Conservation (phyloP, 2,329 filamentous ascomycete species). For the Pseudocercospora eumusae region DNA sequence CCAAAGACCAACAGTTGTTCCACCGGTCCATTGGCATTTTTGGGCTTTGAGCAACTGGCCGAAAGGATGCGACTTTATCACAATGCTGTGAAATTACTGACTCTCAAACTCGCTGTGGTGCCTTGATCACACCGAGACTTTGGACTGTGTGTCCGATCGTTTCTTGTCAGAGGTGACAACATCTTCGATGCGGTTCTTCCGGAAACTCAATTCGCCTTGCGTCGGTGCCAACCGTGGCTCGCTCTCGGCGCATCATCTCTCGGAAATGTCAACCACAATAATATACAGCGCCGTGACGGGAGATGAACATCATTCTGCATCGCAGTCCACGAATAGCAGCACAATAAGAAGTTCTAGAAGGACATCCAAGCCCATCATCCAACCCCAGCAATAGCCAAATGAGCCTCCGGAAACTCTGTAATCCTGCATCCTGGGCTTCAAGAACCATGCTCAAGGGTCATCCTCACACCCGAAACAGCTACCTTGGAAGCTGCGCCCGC, state of each 20-base stretch:
- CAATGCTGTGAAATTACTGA: neutral
- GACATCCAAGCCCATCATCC: neutral
- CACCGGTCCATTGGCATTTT: neutral
- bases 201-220: neutral
- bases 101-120: neutral
- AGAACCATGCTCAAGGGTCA: conserved; percentile 1
- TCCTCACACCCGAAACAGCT: conserved; percentile 8
- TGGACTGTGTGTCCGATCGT: neutral
- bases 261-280: neutral
- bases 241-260: neutral
- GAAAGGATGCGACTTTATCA: neutral
- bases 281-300: neutral
- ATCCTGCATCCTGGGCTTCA: conserved; percentile 7
- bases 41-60: neutral
- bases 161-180: neutral
- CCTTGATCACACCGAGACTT: neutral
- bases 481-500: conserved; percentile 3
- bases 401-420: conserved; percentile 3
- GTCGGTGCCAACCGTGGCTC: neutral
- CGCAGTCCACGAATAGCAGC: conserved; percentile 3
- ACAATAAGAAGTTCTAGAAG: conserved; percentile 1
- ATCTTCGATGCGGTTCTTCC: conserved; percentile 5
- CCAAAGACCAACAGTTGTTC: neutral
- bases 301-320: conserved; percentile 5
- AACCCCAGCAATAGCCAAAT: neutral